phyloP scores from a whole-genome alignment of 2,329 filamentous ascomycete genomes.

The Cadophora luteo-olivacea region DNA sequence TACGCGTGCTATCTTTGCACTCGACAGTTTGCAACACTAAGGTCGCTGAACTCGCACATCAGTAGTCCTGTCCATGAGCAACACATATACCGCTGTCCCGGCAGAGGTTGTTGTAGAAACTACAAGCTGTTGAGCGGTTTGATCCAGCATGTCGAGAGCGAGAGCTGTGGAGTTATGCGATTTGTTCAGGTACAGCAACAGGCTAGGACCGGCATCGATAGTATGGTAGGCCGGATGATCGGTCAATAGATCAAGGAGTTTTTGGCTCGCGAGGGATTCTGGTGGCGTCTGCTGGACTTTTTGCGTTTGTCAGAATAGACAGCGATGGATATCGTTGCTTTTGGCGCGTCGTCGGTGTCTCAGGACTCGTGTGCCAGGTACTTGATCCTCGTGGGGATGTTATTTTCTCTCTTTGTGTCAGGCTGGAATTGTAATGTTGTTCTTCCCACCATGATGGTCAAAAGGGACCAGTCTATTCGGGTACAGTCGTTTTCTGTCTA shows the following conservation, averaged over 20 bases:
- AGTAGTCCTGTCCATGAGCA: conserved; percentile 58
- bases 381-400: too few relatives aligned
- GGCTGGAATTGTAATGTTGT: too few relatives aligned
- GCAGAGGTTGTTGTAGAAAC: conserved; percentile 25
- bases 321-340: too few relatives aligned
- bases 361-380: too few relatives aligned
- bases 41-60: conserved; percentile 58
- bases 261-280: background rate
- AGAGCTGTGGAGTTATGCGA: conserved; percentile 39
- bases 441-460: too few relatives aligned
- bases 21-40: conserved; percentile 47
- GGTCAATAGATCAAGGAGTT: background rate
- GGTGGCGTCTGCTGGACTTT: background rate
- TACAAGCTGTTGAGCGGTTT: conserved; percentile 38
- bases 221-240: conserved; percentile 46
- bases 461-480: too few relatives aligned
- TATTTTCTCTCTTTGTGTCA: too few relatives aligned
- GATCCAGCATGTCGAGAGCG: conserved; percentile 40
- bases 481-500: too few relatives aligned
- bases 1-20: conserved; percentile 64
- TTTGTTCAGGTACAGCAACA: conserved; percentile 34
- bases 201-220: conserved; percentile 32
- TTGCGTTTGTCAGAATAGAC: background rate
- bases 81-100: conserved; percentile 44
- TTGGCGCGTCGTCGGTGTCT: too few relatives aligned